A percentile compares a stretch with the other conserved stretches of the same genome.
These are phyloP conservation scores for Sistotremastrum niveocremeum DNA, from an alignment of 768 basidiomycete genomes.

Conservation along the genomic window DNA sequence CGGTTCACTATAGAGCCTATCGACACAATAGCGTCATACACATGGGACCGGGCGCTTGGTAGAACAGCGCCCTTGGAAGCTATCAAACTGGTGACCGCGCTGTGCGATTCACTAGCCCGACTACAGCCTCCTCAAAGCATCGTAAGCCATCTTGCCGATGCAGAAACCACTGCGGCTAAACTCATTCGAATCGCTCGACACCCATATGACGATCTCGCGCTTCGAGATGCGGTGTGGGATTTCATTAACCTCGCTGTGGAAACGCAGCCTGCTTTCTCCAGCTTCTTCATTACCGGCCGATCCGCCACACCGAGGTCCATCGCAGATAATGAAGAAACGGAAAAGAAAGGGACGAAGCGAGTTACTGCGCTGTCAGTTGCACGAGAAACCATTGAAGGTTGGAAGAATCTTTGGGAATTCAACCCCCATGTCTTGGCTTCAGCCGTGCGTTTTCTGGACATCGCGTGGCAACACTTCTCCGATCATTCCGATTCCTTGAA, in stretches of 20 bases:
- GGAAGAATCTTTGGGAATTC: conserved; percentile 64
- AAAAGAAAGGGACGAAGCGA: conserved; percentile 19
- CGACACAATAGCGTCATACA: conserved; percentile 57
- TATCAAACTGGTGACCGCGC: conserved; percentile 47
- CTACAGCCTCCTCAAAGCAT: conserved; percentile 56
- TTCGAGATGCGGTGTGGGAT: conserved; percentile 71
- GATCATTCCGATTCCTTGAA: conserved; percentile 56
- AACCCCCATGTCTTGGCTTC: conserved; percentile 67
- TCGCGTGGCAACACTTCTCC: conserved; percentile 68
- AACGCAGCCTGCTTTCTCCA: conserved; percentile 74
- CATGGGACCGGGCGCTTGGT: conserved; percentile 52
- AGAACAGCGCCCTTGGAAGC: conserved; percentile 49
- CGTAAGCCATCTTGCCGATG: conserved; percentile 63
- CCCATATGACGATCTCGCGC: conserved; percentile 61
- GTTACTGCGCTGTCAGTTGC: conserved; percentile 58
- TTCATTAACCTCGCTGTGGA: conserved; percentile 72
- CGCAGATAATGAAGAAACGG: conserved; percentile 24
- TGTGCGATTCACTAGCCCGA: conserved; percentile 51
- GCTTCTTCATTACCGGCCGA: conserved; percentile 64
- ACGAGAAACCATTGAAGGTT: conserved; percentile 46
- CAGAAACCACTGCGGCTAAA: conserved; percentile 53
- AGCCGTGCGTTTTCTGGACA: conserved; percentile 60
- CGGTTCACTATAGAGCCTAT: conserved; percentile 52
- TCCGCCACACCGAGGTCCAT: conserved; percentile 34
- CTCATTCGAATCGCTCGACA: conserved; percentile 64